A percentile compares a stretch with the other conserved stretches of the same genome.
These are phyloP conservation scores for Paecilomyces niveus DNA, from an alignment of 2,329 filamentous ascomycete genomes.

Conservation along the genomic window DNA sequence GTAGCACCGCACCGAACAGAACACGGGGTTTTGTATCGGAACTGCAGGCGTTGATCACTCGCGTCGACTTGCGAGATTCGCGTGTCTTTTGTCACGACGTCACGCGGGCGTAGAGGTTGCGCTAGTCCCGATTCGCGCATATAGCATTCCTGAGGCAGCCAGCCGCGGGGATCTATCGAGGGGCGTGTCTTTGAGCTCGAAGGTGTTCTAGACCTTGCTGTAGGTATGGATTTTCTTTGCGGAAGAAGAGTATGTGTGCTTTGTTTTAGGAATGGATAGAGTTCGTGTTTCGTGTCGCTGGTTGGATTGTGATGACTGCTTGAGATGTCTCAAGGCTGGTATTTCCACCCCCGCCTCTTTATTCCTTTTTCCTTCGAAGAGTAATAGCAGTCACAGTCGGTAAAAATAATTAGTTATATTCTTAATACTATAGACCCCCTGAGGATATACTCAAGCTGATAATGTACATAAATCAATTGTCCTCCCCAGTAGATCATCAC, in stretches of 20 bases:
- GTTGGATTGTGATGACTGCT: not conserved
- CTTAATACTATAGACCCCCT: no score
- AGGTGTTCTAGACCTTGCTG: not conserved
- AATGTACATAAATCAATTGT: no score
- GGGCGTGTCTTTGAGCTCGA: not conserved
- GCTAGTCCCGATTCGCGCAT: slow-evolving; percentile 10
- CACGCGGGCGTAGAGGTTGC: slow-evolving; percentile 6
- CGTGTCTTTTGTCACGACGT: not conserved
- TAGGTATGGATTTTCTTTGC: not conserved
- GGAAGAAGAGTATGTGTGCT: not conserved
- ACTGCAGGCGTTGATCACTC: not conserved
- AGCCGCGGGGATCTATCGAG: not conserved
- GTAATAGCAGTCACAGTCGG: no score
- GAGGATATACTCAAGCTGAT: no score
- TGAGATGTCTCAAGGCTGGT: not conserved
- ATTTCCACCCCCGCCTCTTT: not conserved
- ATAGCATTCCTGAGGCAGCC: slow-evolving; percentile 16
- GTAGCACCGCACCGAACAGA: not conserved
- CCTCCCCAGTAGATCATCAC: no score
- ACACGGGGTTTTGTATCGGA: not conserved
- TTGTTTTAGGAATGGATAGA: not conserved
- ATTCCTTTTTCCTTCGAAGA: no score
- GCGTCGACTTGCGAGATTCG: not conserved
- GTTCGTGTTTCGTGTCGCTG: not conserved
- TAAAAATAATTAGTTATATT: no score